Percentiles rank a stretch among this genome's conserved stretches.
phyloP scores from a whole-genome alignment of 2,329 filamentous ascomycete species.

The Cordyceps tenuipes region DNA sequence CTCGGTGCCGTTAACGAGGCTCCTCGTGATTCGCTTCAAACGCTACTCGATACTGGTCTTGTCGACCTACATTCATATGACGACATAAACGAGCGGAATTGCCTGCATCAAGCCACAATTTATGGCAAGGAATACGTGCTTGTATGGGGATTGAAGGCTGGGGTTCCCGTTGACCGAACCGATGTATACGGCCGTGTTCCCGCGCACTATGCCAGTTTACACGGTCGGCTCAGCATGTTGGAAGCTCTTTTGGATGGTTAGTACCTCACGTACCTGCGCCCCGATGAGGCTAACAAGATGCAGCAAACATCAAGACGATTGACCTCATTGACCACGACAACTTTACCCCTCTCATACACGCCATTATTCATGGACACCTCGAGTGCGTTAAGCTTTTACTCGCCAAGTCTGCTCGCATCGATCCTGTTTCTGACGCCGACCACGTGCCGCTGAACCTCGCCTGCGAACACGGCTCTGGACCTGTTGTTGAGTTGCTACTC shows the following conservation, averaged over 20 bases:
- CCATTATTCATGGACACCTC: conserved; percentile 80
- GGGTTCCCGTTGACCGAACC: conserved; percentile 68
- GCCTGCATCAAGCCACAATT: conserved; percentile 92
- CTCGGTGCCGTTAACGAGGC: conserved; percentile 83
- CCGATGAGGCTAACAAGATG: conserved; percentile 12
- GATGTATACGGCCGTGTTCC: conserved; percentile 94
- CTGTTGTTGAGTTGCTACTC: conserved; percentile 77
- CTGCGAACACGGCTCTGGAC: conserved; percentile 82
- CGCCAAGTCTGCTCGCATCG: conserved; percentile 69
- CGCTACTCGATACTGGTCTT: conserved; percentile 70
- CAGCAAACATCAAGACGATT: conserved; percentile 64
- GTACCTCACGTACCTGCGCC: conserved; percentile 8
- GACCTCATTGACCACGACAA: conserved; percentile 92
- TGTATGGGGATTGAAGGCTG: conserved; percentile 61
- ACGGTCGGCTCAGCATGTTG: conserved; percentile 79
- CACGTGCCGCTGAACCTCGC: conserved; percentile 92
- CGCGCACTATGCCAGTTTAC: conserved; percentile 92
- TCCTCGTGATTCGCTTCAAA: conserved; percentile 63
- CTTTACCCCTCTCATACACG: conserved; percentile 91
- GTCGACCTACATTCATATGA: conserved; percentile 92
- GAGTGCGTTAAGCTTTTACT: conserved; percentile 74
- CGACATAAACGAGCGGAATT: conserved; percentile 96
- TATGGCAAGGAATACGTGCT: conserved; percentile 79
- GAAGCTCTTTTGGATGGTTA: conserved; percentile 60
- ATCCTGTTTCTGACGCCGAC: conserved; percentile 77